phyloP scores from a whole-genome alignment of 768 basidiomycete species.

The Termitomyces sp. region DNA sequence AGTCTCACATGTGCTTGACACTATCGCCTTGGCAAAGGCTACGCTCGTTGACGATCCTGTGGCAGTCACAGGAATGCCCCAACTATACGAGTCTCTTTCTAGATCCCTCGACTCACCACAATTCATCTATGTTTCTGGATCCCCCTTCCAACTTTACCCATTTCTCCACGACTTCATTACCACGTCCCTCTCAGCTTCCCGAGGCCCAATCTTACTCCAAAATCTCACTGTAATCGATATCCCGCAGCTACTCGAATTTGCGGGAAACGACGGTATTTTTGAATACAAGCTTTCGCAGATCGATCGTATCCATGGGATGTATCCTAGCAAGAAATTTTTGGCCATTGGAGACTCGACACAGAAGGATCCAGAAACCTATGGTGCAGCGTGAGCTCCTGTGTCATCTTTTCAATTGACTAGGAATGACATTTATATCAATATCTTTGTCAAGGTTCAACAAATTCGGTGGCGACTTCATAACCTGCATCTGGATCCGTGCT shows the following conservation, averaged over 20 bases:
- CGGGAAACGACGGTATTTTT: neutral
- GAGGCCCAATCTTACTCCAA: neutral
- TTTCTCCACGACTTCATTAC: constrained; percentile 36
- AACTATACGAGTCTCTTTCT: constrained; percentile 32
- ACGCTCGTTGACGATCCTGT: constrained; percentile 34
- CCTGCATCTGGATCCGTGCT: constrained; percentile 38
- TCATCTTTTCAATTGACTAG: neutral
- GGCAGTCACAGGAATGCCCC: constrained; percentile 40
- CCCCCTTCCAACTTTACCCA: constrained; percentile 40
- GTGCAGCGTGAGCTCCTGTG: constrained; percentile 26
- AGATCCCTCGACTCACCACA: constrained; percentile 28
- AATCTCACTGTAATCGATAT: neutral
- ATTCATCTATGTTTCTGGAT: constrained; percentile 39
- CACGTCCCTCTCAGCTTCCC: constrained; percentile 14
- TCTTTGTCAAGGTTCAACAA: constrained; percentile 24
- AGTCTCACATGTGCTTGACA: constrained; percentile 32
- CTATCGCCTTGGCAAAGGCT: constrained; percentile 23
- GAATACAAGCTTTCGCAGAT: constrained; percentile 29
- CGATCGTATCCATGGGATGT: constrained; percentile 32
- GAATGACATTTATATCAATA: neutral
- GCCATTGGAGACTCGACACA: constrained; percentile 39
- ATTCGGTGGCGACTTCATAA: constrained; percentile 27
- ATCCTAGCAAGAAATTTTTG: constrained; percentile 37
- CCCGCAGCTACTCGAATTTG: neutral
- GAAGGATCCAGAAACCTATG: constrained; percentile 41